Percentiles rank a stretch among this genome's conserved stretches.
Conservation (phyloP, 768 basidiomycete species). For the Boletus reticuloceps region DNA sequence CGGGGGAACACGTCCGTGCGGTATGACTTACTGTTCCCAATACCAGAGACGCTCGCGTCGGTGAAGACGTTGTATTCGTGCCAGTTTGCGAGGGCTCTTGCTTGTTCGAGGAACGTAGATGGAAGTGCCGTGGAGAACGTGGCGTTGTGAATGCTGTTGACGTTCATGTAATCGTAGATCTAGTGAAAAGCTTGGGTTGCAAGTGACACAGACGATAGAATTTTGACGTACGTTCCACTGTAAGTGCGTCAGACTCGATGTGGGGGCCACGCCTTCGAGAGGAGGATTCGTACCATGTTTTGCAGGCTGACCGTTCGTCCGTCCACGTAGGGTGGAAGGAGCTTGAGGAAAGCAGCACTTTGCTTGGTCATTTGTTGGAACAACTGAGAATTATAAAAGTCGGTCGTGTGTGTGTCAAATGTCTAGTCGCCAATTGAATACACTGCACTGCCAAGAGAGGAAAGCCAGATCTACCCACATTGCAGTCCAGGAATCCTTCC, state of each 20-base stretch:
- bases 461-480: conserved; percentile 33
- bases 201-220: not conserved
- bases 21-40: conserved; percentile 56
- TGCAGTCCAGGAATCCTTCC: conserved; percentile 65
- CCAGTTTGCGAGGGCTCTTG: conserved; percentile 63
- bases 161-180: conserved; percentile 76
- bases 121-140: conserved; percentile 50
- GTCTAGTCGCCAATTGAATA: conserved; percentile 34
- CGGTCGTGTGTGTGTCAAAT: conserved; percentile 44
- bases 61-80: conserved; percentile 73
- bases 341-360: conserved; percentile 45
- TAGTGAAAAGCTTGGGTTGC: conserved; percentile 19
- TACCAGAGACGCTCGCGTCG: conserved; percentile 46
- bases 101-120: conserved; percentile 48
- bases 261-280: not conserved
- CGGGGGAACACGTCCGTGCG: not conserved
- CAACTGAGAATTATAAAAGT: conserved; percentile 52
- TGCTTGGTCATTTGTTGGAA: conserved; percentile 48
- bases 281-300: conserved; percentile 49
- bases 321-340: conserved; percentile 51
- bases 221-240: conserved; percentile 45
- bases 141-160: conserved; percentile 63
- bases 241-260: conserved; percentile 4
- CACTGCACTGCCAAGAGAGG: not conserved
- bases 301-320: conserved; percentile 49